Conservation (phyloP, 805 yeast species). For the Nakazawaea molendinolei region DNA sequence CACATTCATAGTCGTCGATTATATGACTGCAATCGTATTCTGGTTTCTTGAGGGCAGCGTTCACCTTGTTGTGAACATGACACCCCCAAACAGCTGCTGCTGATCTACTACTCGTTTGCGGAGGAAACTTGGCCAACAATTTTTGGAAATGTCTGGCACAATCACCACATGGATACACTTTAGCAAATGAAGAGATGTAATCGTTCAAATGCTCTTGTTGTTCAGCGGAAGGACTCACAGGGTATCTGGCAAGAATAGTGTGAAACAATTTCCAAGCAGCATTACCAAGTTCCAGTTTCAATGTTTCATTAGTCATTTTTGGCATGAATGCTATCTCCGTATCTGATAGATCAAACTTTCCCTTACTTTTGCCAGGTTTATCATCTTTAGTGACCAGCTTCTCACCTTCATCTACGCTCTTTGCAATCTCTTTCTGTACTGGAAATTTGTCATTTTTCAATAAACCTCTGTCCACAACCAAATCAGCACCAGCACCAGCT, state of each 20-base stretch:
- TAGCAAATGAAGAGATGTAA: slow-evolving; percentile 72
- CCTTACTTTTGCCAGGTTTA: too few species aligned
- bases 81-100: slow-evolving; percentile 97
- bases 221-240: slow-evolving; percentile 64
- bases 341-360: slow-evolving; percentile 3
- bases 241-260: slow-evolving; percentile 87
- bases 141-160: slow-evolving; percentile 88
- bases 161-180: slow-evolving; percentile 95
- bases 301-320: slow-evolving; percentile 54
- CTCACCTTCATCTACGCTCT: too few species aligned
- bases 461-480: slow-evolving; percentile 16
- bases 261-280: slow-evolving; percentile 92
- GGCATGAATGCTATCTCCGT: slow-evolving; percentile 71
- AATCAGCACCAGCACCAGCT: neutral
- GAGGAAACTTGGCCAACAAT: slow-evolving; percentile 68
- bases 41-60: slow-evolving; percentile 59
- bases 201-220: slow-evolving; percentile 57
- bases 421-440: too few species aligned
- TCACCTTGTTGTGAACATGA: slow-evolving; percentile 82
- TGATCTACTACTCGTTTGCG: slow-evolving; percentile 69
- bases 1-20: slow-evolving; percentile 91
- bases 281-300: slow-evolving; percentile 73
- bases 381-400: too few species aligned
- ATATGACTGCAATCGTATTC: slow-evolving; percentile 81
- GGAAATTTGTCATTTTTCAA: too few species aligned